Percentiles rank a stretch among this genome's conserved stretches.
Evolutionary conservation across 108 stramenopile genomes (phyloP).

Genomic region (Cyclotella kingstonii): DNA sequence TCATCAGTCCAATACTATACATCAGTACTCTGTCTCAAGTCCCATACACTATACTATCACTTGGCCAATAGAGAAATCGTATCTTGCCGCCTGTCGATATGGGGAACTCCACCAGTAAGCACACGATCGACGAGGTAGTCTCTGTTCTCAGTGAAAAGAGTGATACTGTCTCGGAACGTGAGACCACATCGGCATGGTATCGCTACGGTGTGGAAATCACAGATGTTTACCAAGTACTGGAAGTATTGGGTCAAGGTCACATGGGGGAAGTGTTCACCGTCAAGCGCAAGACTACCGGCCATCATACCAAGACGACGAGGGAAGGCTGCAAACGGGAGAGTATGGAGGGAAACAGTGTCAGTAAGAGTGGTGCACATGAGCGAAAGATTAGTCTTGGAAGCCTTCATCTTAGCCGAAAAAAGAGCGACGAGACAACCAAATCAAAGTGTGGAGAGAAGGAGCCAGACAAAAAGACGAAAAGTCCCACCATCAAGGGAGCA

Average conservation of each 20-base stretch:
- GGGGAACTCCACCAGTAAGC: conserved; percentile 9
- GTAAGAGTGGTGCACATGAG: neutral
- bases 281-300: conserved; percentile 42
- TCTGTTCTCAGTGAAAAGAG: conserved; percentile 1
- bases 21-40: no score
- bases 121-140: conserved; percentile 8
- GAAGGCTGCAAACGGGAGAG: neutral
- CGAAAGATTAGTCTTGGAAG: neutral
- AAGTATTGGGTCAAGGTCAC: conserved; percentile 44
- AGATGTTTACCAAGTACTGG: conserved; percentile 52
- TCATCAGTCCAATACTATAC: no score
- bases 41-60: no score
- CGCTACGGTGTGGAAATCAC: conserved; percentile 47
- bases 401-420: neutral
- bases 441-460: neutral
- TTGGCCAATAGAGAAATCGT: no score
- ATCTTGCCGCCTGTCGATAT: neutral
- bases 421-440: neutral
- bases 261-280: conserved; percentile 61
- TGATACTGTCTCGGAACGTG: conserved; percentile 32
- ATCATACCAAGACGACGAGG: conserved; percentile 28
- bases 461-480: neutral
- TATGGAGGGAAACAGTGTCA: conserved; percentile 8
- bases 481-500: conserved; percentile 9
- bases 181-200: conserved; percentile 50